Conservation (phyloP, 2,329 filamentous ascomycete species). For the Aspergillus persii region DNA sequence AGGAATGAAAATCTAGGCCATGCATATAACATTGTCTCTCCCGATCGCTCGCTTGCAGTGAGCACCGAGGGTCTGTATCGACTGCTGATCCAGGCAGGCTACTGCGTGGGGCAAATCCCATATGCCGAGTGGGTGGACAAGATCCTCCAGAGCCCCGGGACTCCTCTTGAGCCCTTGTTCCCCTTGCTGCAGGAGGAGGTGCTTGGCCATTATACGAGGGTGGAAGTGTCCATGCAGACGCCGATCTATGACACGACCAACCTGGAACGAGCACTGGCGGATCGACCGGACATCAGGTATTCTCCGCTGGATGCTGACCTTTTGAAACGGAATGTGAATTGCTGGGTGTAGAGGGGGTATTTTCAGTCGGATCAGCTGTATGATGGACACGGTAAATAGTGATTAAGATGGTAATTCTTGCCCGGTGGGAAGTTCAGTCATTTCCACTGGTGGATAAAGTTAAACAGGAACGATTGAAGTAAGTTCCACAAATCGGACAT, state of each 20-base stretch:
- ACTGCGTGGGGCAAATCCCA: not conserved
- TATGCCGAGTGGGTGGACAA: not conserved
- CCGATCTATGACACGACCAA: conserved; percentile 1
- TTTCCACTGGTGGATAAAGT: too few species aligned
- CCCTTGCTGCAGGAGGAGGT: conserved; percentile 1
- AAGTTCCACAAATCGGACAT: too few species aligned
- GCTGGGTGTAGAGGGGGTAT: too few species aligned
- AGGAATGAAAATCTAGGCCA: not conserved
- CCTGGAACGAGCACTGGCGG: not conserved
- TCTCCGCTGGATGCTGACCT: not conserved
- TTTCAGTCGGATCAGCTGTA: too few species aligned
- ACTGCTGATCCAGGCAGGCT: not conserved
- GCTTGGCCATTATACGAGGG: not conserved
- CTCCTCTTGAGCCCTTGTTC: not conserved
- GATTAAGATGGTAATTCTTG: too few species aligned
- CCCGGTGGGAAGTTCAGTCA: too few species aligned
- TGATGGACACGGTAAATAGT: too few species aligned
- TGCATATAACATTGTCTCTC: not conserved
- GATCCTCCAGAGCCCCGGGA: not conserved
- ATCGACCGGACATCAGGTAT: conserved; percentile 1
- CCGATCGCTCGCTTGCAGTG: not conserved
- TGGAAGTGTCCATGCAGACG: not conserved
- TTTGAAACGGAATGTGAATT: not conserved
- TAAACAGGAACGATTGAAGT: too few species aligned
- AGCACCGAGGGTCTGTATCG: not conserved